These are phyloP conservation scores for Cryptococcus floricola DNA, from an alignment of 1,284 basidiomycete species.

Conservation along the genomic window DNA sequence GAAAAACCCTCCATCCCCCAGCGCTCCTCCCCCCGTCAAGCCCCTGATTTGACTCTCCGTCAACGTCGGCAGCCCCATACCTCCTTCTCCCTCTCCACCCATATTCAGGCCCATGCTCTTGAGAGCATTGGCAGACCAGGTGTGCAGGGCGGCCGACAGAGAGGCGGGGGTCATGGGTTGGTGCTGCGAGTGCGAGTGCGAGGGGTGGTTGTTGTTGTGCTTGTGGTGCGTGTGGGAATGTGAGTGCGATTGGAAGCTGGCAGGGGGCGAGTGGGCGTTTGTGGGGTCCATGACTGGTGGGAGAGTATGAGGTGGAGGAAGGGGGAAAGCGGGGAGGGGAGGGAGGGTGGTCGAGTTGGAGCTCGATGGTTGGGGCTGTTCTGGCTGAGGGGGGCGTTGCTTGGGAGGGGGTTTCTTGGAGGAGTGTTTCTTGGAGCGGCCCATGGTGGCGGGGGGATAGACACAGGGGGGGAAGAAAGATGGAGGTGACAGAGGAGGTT, in stretches of 20 bases:
- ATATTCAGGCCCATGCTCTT: conserved; percentile 21
- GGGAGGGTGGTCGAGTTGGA: not conserved
- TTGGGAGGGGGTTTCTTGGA: conserved; percentile 41
- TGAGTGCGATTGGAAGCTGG: conserved; percentile 14
- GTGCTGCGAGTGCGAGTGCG: not conserved
- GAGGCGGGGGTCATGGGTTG: not conserved
- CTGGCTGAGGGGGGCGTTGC: conserved; percentile 9
- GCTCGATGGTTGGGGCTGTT: not conserved
- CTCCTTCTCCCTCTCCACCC: too few relatives aligned
- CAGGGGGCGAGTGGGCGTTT: conserved; percentile 30
- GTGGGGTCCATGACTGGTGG: conserved; percentile 41
- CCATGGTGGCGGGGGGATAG: conserved; percentile 25
- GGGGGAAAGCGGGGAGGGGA: not conserved
- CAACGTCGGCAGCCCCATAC: conserved; percentile 27
- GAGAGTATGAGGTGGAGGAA: conserved; percentile 30
- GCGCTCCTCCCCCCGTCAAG: conserved; percentile 40
- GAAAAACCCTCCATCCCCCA: conserved; percentile 30
- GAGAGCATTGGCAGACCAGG: conserved; percentile 39
- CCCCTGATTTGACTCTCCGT: conserved; percentile 39
- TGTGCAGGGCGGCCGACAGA: conserved; percentile 29
- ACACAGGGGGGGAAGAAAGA: not conserved
- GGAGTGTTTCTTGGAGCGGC: conserved; percentile 41
- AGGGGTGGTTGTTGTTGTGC: not conserved
- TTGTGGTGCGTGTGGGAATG: not conserved
- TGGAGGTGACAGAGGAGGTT: not conserved